A percentile compares a stretch with the other conserved stretches of the same genome.
phyloP scores from a whole-genome alignment of 805 yeast genomes.

The Cyberlindnera samutprakarnensis region DNA sequence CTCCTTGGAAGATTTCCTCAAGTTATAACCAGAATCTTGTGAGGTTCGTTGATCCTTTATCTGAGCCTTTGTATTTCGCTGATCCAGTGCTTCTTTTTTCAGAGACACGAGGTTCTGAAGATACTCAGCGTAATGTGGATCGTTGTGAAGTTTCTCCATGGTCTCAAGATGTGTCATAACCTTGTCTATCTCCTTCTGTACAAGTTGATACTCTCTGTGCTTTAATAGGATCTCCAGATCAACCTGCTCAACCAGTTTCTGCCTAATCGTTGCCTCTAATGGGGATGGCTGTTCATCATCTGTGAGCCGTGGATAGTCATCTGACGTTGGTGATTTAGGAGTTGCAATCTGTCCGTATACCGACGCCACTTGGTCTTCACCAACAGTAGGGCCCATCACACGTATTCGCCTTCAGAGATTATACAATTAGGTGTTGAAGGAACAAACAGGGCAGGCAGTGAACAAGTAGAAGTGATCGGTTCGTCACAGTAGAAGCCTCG shows the following conservation, averaged over 20 bases:
- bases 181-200: conserved; percentile 47
- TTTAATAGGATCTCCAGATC: conserved; percentile 55
- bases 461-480: too few relatives aligned
- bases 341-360: conserved; percentile 32
- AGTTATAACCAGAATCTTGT: conserved; percentile 5
- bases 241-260: conserved; percentile 35
- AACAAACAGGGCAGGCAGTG: too few relatives aligned
- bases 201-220: conserved; percentile 44
- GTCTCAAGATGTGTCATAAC: conserved; percentile 52
- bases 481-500: too few relatives aligned
- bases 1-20: conserved; percentile 7
- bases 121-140: conserved; percentile 27
- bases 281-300: conserved; percentile 6
- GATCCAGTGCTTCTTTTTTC: conserved; percentile 13
- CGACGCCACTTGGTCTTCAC: conserved; percentile 2
- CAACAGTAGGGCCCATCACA: too few relatives aligned
- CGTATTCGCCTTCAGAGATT: too few relatives aligned
- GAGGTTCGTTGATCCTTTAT: not conserved
- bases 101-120: conserved; percentile 33
- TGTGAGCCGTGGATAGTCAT: conserved; percentile 22
- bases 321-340: conserved; percentile 36
- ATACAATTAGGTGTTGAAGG: too few relatives aligned
- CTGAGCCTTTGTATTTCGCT: conserved; percentile 1
- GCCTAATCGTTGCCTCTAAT: conserved; percentile 21
- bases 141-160: conserved; percentile 35